phyloP scores from a whole-genome alignment of 148 eudicot genomes.

The Spergularia bocconei region DNA sequence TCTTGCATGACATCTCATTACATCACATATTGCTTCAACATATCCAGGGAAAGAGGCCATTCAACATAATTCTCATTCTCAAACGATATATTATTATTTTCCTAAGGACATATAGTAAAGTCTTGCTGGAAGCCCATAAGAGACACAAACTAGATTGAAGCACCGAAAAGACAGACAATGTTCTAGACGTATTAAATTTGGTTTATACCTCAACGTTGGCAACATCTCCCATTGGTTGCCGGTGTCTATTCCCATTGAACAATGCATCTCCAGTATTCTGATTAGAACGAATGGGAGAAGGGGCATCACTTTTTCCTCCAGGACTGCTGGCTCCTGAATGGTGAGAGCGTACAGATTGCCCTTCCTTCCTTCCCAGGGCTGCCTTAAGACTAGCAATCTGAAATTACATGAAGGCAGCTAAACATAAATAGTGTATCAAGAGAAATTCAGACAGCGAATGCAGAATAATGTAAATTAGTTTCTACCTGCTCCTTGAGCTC shows the following conservation, averaged over 20 bases:
- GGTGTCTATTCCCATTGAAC: slow-evolving; percentile 35
- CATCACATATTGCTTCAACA: too few relatives aligned
- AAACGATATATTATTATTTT: too few relatives aligned
- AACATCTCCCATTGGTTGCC: slow-evolving; percentile 72
- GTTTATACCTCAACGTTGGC: slow-evolving; percentile 69
- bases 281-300: slow-evolving; percentile 48
- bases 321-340: slow-evolving; percentile 47
- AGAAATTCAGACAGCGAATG: slow-evolving; percentile 9
- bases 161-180: neutral
- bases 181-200: neutral
- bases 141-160: neutral
- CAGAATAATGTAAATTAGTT: neutral
- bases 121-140: neutral
- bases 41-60: too few relatives aligned
- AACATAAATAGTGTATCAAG: slow-evolving; percentile 2
- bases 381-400: slow-evolving; percentile 90
- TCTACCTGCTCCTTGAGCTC: slow-evolving; percentile 93
- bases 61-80: neutral
- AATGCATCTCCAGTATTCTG: slow-evolving; percentile 33
- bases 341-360: slow-evolving; percentile 41
- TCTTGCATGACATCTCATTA: too few relatives aligned
- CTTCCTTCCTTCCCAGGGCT: slow-evolving; percentile 77
- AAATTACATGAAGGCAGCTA: slow-evolving; percentile 16
- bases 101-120: neutral
- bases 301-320: slow-evolving; percentile 38